Percentiles rank a stretch among this genome's conserved stretches.
Evolutionary conservation across 2,329 filamentous ascomycete genomes (phyloP).

Genomic region (Aspergillus sojae): DNA sequence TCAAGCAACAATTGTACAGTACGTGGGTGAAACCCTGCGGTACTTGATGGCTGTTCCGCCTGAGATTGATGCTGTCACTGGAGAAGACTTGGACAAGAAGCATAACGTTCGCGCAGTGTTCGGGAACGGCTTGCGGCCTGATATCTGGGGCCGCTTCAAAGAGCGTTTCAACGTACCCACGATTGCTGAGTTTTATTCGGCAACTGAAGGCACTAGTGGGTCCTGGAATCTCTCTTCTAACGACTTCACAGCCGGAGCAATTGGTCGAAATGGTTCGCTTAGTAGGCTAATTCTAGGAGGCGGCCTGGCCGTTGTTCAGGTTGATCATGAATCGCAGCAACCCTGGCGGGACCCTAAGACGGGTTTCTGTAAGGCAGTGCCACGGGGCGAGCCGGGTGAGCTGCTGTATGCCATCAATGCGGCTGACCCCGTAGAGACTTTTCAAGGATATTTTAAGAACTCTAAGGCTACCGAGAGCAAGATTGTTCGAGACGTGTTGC

Average conservation of each 20-base stretch:
- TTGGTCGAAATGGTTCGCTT: slow-evolving; percentile 72
- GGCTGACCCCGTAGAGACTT: slow-evolving; percentile 63
- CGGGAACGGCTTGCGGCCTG: slow-evolving; percentile 82
- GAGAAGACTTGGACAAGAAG: slow-evolving; percentile 69
- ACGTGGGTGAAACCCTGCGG: slow-evolving; percentile 84
- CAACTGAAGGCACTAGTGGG: slow-evolving; percentile 71
- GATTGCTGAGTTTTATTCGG: slow-evolving; percentile 79
- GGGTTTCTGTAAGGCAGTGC: slow-evolving; percentile 66
- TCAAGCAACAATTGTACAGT: slow-evolving; percentile 76
- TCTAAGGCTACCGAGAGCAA: slow-evolving; percentile 70
- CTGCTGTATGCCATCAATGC: slow-evolving; percentile 72
- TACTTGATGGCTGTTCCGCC: slow-evolving; percentile 73
- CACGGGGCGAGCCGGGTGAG: slow-evolving; percentile 70
- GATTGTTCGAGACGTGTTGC: slow-evolving; percentile 72
- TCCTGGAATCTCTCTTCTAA: slow-evolving; percentile 76
- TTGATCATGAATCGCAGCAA: slow-evolving; percentile 71
- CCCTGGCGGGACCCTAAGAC: slow-evolving; percentile 70
- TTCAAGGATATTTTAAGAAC: slow-evolving; percentile 84
- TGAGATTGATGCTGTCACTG: slow-evolving; percentile 63
- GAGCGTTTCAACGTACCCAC: slow-evolving; percentile 74
- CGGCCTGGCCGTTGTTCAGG: slow-evolving; percentile 62
- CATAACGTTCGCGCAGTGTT: slow-evolving; percentile 76
- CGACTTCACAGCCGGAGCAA: slow-evolving; percentile 72
- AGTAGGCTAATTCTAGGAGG: slow-evolving; percentile 57
- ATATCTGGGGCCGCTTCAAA: slow-evolving; percentile 84